Base-by-base conservation (phyloP, 1,284 basidiomycete genomes). In the Trametes hirsuta region DNA sequence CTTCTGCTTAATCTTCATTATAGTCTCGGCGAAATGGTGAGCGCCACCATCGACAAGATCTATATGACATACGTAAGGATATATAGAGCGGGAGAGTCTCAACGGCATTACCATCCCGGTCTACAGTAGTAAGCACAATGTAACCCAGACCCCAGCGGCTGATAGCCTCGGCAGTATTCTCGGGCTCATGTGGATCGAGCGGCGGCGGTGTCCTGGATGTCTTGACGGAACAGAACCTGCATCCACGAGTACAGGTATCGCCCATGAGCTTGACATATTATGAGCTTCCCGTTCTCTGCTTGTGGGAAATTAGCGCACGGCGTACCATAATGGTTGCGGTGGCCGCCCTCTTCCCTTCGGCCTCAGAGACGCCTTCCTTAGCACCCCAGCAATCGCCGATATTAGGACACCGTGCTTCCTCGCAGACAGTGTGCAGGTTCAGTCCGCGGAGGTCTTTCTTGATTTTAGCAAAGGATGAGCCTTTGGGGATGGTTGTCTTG, bases 331-430 rank as follows among this genome's bases (percentile, higher is more conserved):
- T 99, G 0, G 95, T 98, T n/a, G 95, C 95, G 6, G 97, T 99
- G 12, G 97, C 97, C 52, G 87, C 85, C 55, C 88, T 87, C 70
- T 91, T 90, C 46, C 87, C 90, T 59, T 91, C 89, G 59, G 83
- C 83, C 57, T 88, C 87, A 21, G 87, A 87, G n/a, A 79, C 83
- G 53, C 84, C 86, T 47, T 88, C 83, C 68, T 88, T 90, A 1
- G 96, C 96, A 51, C 97, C 96, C 97, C 97, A 99, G 75, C 97
- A 99, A 71, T 99, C 97, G 34, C 97, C 97, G 59, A 99, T 98
- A 72, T 99, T 99, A 1, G 97, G 97, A 81, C 97, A 99, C 62
- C 96, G 86, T 25, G 97, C 97, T 76, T 99, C 97, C 75, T 99
- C 97, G 71, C 97, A 99, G 1, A 99, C 97, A 0, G 97, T 99